Percentiles rank a stretch among this genome's conserved stretches.
These are phyloP conservation scores for Abortiporus biennis DNA, from an alignment of 1,284 basidiomycete genomes.

Conservation along the genomic window DNA sequence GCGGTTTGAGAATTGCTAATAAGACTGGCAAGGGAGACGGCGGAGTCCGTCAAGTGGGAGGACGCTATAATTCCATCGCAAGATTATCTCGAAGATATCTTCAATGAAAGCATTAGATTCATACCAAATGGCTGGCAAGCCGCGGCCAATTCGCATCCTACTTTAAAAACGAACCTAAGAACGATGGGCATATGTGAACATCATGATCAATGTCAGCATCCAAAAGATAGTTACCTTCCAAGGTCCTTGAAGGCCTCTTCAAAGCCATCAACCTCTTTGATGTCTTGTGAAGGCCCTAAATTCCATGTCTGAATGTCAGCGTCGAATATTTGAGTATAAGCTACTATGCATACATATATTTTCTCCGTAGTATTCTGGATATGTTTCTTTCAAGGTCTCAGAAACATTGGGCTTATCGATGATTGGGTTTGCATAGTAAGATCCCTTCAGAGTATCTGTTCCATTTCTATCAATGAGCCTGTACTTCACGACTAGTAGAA, in stretches of 20 bases:
- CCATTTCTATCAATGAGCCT: background rate
- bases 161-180: conserved; percentile 66
- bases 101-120: conserved; percentile 8
- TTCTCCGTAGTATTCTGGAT: conserved; percentile 75
- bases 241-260: conserved; percentile 83
- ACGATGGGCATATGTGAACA: background rate
- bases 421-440: conserved; percentile 87
- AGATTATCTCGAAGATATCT: background rate
- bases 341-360: conserved; percentile 59
- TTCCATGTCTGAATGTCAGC: conserved; percentile 1
- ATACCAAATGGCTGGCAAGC: conserved; percentile 87
- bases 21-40: conserved; percentile 55
- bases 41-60: conserved; percentile 54
- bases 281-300: conserved; percentile 63
- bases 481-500: background rate
- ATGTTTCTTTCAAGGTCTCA: conserved; percentile 39
- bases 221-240: conserved; percentile 44
- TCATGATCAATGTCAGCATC: background rate
- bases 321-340: conserved; percentile 1
- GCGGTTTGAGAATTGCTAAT: conserved; percentile 65
- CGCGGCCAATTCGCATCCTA: conserved; percentile 72
- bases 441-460: conserved; percentile 80
- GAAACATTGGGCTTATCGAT: conserved; percentile 59
- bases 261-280: conserved; percentile 66
- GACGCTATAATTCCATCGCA: conserved; percentile 36